These are phyloP conservation scores for Dipodascus geniculatus DNA, from an alignment of 805 yeast genomes.

Conservation along the genomic window DNA sequence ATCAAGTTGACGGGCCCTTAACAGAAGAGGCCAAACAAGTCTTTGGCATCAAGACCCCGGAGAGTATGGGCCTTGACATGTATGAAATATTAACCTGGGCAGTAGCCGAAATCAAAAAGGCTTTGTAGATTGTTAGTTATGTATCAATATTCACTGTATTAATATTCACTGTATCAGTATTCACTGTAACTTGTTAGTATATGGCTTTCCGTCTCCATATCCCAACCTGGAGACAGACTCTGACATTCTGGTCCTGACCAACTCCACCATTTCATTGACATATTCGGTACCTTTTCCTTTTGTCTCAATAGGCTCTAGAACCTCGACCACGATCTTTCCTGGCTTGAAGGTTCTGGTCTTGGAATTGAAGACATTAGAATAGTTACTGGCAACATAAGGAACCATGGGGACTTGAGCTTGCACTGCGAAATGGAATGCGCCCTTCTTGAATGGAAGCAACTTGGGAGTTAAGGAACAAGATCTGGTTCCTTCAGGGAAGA, in stretches of 20 bases:
- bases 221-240: conserved; percentile 21
- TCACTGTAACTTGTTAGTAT: neutral
- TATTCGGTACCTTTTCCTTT: conserved; percentile 59
- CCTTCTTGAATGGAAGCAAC: conserved; percentile 85
- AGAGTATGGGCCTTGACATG: conserved; percentile 10
- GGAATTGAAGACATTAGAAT: conserved; percentile 58
- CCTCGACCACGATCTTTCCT: conserved; percentile 70
- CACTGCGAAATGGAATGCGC: conserved; percentile 95
- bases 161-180: neutral
- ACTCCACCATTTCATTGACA: conserved; percentile 45
- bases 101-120: neutral
- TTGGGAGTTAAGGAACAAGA: conserved; percentile 59
- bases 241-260: conserved; percentile 51
- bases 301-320: conserved; percentile 72
- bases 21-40: conserved; percentile 1
- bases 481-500: conserved; percentile 97
- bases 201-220: conserved; percentile 13
- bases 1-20: conserved; percentile 29
- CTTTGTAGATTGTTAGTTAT: neutral
- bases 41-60: neutral
- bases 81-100: conserved; percentile 12
- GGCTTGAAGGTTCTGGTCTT: conserved; percentile 51
- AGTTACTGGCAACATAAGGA: conserved; percentile 81
- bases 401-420: conserved; percentile 84
- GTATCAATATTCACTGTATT: neutral